Percentiles rank a stretch among this genome's conserved stretches.
phyloP scores from a whole-genome alignment of 371 early-diverging fungal genomes.

The Rhizopus stolonifer region DNA sequence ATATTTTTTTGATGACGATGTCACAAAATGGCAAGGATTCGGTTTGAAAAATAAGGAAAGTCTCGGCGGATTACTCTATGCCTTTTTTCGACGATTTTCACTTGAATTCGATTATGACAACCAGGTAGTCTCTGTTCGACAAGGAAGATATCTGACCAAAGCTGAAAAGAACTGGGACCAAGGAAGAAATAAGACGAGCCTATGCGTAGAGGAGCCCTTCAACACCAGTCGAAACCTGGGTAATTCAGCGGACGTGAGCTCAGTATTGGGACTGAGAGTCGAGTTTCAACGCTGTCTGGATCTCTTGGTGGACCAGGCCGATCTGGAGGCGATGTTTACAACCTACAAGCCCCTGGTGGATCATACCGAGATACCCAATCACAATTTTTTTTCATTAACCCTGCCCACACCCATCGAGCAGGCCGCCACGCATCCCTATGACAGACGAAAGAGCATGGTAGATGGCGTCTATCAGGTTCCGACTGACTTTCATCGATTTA shows the following conservation, averaged over 20 bases:
- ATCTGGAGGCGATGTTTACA: slow-evolving; percentile 13
- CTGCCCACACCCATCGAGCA: slow-evolving; percentile 9
- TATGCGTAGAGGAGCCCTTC: slow-evolving; percentile 93
- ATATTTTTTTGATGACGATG: slow-evolving; percentile 68
- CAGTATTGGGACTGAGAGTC: slow-evolving; percentile 69
- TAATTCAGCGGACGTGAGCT: slow-evolving; percentile 80
- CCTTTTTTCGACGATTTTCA: slow-evolving; percentile 82
- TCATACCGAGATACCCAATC: slow-evolving; percentile 13
- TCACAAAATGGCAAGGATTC: slow-evolving; percentile 62
- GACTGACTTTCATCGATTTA: slow-evolving; percentile 16
- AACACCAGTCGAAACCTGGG: slow-evolving; percentile 82
- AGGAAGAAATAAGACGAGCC: slow-evolving; percentile 53
- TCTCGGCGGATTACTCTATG: slow-evolving; percentile 77
- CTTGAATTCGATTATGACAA: slow-evolving; percentile 80
- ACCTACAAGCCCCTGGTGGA: slow-evolving; percentile 12
- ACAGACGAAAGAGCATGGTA: slow-evolving; percentile 30
- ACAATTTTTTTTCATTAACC: slow-evolving; percentile 10
- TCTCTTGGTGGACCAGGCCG: slow-evolving; percentile 44
- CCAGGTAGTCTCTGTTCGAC: slow-evolving; percentile 77
- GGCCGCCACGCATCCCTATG: slow-evolving; percentile 15
- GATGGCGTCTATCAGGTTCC: slow-evolving; percentile 20
- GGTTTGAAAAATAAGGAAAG: slow-evolving; percentile 71
- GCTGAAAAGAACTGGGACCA: slow-evolving; percentile 78
- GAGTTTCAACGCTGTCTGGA: slow-evolving; percentile 78
- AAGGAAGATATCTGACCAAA: slow-evolving; percentile 74